Evolutionary conservation across 106 monocot genomes (phyloP), one percentile per base, ranked within the genome.

Genomic region (Phalaenopsis aphrodite): DNA sequence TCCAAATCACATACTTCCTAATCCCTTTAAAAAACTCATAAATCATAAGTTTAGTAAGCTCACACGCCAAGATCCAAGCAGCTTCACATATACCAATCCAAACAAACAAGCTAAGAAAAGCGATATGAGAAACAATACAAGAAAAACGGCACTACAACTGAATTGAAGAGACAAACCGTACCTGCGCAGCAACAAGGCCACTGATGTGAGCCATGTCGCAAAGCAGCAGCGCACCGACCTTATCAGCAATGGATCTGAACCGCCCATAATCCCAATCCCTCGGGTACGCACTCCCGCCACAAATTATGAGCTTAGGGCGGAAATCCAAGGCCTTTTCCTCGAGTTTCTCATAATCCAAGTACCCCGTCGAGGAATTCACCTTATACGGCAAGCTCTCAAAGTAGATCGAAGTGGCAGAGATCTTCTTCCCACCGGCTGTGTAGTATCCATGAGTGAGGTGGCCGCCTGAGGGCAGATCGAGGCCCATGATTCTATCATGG

Each of bases 151-250:
- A 69, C 2, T 39, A 69, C 14, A n/a, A 39, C 4, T 41, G 69
- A 74, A 42, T 74, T 43, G 42, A 74, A 19, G 43, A 45, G n/a
- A 43, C 43, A 42, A 74, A 74, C 12, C 10, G 72, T 82, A 89
- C 92, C 92, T 92, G 87, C 7, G 92, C 89, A 74, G 92, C 92
- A 4, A 92, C 92, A 14, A 92, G 92, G 17, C 92, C 92, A 46
- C 89, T 89, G 81, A 92, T 92, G 78, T 92, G 92, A 0, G 92
- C 92, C 92, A 92, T 92, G 39, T 92, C 92, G 73, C 92, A 92
- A 12, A 89, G 88, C 79, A 92, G 65, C 78, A 92, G 3, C 5
- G 92, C 89, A 1, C 92, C 92, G 17, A 81, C 82, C 81, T 92
- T 92, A 66, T 92, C 92, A 0, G 92, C 92, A 43, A 92, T 65